Evolutionary conservation across 2,329 filamentous ascomycete species (phyloP).

Genomic region (Daldinia sp.): DNA sequence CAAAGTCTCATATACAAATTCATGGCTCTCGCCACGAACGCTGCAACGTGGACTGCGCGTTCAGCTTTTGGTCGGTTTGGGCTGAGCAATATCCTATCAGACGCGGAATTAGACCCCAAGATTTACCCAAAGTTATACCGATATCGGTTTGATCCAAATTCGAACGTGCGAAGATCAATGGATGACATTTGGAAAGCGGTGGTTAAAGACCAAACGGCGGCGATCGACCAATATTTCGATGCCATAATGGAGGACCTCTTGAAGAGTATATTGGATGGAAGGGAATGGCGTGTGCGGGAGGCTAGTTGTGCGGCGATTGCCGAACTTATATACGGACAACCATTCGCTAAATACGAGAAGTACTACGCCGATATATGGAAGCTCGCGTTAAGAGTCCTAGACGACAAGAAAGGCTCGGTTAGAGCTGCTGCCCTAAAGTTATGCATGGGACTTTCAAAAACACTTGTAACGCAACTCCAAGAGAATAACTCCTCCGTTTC

Average conservation of each 20-base stretch:
- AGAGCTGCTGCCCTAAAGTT: slow-evolving; percentile 81
- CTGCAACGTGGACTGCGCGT: slow-evolving; percentile 95
- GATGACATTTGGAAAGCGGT: slow-evolving; percentile 96
- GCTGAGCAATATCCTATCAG: slow-evolving; percentile 88
- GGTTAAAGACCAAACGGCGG: slow-evolving; percentile 84
- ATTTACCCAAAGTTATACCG: slow-evolving; percentile 94
- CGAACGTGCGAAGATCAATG: slow-evolving; percentile 93
- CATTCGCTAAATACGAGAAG: slow-evolving; percentile 78
- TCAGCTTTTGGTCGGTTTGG: slow-evolving; percentile 96
- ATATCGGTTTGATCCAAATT: slow-evolving; percentile 94
- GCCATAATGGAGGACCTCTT: slow-evolving; percentile 88
- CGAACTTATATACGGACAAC: slow-evolving; percentile 84
- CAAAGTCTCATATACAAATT: slow-evolving; percentile 97
- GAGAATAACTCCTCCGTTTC: slow-evolving; percentile 75
- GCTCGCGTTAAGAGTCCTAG: slow-evolving; percentile 86
- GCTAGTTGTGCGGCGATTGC: slow-evolving; percentile 90
- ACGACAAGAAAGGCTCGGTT: slow-evolving; percentile 95
- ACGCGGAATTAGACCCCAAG: slow-evolving; percentile 88
- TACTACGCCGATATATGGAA: slow-evolving; percentile 88
- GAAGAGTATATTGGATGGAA: slow-evolving; percentile 79
- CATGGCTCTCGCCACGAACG: slow-evolving; percentile 96
- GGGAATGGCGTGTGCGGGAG: slow-evolving; percentile 92
- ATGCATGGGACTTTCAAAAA: slow-evolving; percentile 84
- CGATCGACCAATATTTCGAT: slow-evolving; percentile 84
- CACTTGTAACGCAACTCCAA: slow-evolving; percentile 85